These are phyloP conservation scores for Termitomyces sp. DNA, from an alignment of 768 basidiomycete genomes.

Conservation along the genomic window DNA sequence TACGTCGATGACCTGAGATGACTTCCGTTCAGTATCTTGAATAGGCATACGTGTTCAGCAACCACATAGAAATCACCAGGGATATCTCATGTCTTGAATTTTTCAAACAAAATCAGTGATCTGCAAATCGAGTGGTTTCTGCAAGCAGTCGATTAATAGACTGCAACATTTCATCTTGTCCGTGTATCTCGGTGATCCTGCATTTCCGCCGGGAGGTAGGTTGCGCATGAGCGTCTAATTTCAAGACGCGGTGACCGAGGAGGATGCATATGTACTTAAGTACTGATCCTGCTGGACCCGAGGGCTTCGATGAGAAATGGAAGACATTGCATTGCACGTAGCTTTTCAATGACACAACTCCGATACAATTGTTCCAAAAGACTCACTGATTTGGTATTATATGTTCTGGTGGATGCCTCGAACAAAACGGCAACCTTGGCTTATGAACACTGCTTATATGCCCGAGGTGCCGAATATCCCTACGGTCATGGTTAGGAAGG, in stretches of 20 bases:
- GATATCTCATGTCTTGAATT: not conserved
- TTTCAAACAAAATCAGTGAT: not conserved
- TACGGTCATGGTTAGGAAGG: not conserved
- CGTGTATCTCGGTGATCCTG: slow-evolving; percentile 6
- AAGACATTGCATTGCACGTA: not conserved
- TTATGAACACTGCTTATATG: not conserved
- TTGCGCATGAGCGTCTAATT: slow-evolving; percentile 2
- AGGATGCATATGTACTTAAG: slow-evolving; percentile 6
- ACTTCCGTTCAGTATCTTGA: not conserved
- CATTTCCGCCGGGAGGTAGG: slow-evolving; percentile 7
- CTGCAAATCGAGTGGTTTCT: not conserved
- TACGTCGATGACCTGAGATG: slow-evolving; percentile 1
- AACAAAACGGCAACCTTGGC: not conserved
- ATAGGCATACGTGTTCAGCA: not conserved
- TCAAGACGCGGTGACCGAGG: slow-evolving; percentile 12
- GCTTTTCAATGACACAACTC: not conserved
- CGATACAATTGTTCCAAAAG: not conserved
- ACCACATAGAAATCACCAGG: not conserved
- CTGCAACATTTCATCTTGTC: not conserved
- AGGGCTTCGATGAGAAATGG: slow-evolving; percentile 9
- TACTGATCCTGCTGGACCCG: slow-evolving; percentile 8
- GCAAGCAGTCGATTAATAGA: not conserved
- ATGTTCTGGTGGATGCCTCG: not conserved
- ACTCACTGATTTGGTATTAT: not conserved
- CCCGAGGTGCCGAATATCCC: slow-evolving; percentile 3